Conservation (phyloP, 176 grass and related monocot species). For the Alloteropsis semialata region DNA sequence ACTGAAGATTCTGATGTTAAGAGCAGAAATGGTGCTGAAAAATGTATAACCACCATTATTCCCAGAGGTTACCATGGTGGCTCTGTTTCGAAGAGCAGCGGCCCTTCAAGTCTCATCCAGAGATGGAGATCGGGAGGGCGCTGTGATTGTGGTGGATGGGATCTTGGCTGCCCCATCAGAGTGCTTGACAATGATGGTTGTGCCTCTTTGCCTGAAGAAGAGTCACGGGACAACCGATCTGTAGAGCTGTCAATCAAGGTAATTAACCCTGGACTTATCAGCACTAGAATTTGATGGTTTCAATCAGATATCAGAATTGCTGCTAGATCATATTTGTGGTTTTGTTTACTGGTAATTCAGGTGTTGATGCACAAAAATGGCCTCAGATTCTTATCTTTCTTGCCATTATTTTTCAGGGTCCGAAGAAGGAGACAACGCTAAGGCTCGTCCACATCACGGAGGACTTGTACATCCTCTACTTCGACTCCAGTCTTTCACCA, state of each 20-base stretch:
- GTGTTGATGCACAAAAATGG: background rate
- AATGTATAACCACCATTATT: constrained; percentile 45
- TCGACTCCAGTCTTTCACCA: constrained; percentile 37
- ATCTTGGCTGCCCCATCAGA: constrained; percentile 74
- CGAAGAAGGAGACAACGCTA: constrained; percentile 36
- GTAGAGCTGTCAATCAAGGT: constrained; percentile 59
- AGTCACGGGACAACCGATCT: constrained; percentile 26
- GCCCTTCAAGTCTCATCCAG: constrained; percentile 51
- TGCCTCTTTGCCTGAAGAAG: background rate
- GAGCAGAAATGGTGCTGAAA: constrained; percentile 11
- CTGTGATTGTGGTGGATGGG: constrained; percentile 91
- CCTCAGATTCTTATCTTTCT: background rate
- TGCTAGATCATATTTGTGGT: background rate
- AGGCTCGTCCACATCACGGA: constrained; percentile 49
- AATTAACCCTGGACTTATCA: constrained; percentile 24
- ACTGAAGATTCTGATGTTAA: background rate
- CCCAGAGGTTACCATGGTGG: constrained; percentile 76
- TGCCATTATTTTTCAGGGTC: constrained; percentile 41
- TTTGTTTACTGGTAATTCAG: background rate
- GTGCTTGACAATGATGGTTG: constrained; percentile 41
- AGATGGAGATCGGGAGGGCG: constrained; percentile 65
- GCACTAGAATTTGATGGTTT: background rate
- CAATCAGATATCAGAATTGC: background rate
- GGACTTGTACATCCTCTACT: constrained; percentile 59
- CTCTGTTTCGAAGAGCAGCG: background rate